These are phyloP conservation scores for Tuber umbilicatum DNA, from an alignment of 495 filamentous ascomycete species.

Conservation along the genomic window DNA sequence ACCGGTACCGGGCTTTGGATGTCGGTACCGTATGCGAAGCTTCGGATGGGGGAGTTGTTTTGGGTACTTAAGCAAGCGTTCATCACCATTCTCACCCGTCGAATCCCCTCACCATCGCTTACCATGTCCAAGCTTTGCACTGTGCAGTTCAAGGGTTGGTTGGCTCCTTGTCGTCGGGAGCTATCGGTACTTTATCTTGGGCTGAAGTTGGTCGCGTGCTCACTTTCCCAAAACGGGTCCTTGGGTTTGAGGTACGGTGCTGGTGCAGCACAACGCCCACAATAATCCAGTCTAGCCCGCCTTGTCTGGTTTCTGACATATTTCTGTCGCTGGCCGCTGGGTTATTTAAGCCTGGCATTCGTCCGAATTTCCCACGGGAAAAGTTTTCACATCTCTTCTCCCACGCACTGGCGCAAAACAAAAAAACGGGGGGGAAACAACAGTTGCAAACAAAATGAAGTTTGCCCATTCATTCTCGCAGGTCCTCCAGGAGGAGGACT, in stretches of 20 bases:
- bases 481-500: slow-evolving; percentile 52
- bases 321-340: not conserved
- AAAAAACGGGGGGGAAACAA: not conserved
- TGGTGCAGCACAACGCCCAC: not conserved
- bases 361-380: not conserved
- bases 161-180: not conserved
- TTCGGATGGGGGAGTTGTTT: not conserved
- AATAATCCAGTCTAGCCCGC: not conserved
- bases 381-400: not conserved
- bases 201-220: not conserved
- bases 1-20: not conserved
- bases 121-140: not conserved
- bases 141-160: not conserved
- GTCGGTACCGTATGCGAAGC: not conserved
- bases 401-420: not conserved
- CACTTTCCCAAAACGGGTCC: not conserved
- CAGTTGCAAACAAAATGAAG: slow-evolving; percentile 53
- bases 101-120: not conserved
- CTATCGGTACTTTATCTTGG: not conserved
- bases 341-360: not conserved
- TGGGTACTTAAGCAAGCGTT: not conserved
- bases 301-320: not conserved
- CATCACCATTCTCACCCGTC: not conserved
- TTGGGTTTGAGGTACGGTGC: not conserved
- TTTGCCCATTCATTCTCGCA: slow-evolving; percentile 64